Evolutionary conservation across 2,329 filamentous ascomycete species (phyloP), one percentile per base, ranked within the genome.

Genomic region (Pseudonectria buxi): DNA sequence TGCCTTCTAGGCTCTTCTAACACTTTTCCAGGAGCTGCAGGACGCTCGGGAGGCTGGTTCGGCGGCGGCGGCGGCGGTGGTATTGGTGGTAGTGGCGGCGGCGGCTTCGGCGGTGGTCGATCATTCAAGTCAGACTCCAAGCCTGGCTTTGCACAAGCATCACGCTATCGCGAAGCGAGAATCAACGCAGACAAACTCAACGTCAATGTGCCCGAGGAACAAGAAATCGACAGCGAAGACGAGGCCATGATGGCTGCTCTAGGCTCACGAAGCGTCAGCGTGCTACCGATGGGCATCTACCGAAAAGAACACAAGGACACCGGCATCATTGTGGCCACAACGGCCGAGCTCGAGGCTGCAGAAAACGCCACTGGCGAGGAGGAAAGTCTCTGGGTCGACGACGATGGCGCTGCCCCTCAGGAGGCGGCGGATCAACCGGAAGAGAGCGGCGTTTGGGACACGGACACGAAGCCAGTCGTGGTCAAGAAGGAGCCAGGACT

Each of bases 101-200:
- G 53, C 28, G 52, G 55, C 29, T 46, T 54, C 46, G 47, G 41
- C 37, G 49, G 47, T 4, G 39, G 45, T 26, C 41, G 49, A 39
- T 38, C 40, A 4, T 39, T 47, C 24, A 64, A 61, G 35, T 49
- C 56, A 29, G 60, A 69, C 34, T 55, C 53, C 28, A 64, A 58
- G 36, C 32, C 45, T 38, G 63, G 59, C 27, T 67, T 69, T 39
- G 56, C 57, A 26, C 59, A 65, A 30, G 55, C 52, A 13, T 44
- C 46, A 31, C 44, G 50, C 24, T 47, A 51, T 37, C 57, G 62
- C 39, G 69, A 76, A 41, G 47, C 63, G 24, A 60, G 74, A 54
- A 71, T 78, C 51, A 76, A 78, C 46, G 70, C 72, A 45, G 74
- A 78, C 47, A 64, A 67, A 37, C 69, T 78, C 31, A 71, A 71